A percentile compares a stretch with the other conserved stretches of the same genome.
Conservation (phyloP, 2,329 filamentous ascomycete genomes). For the Botrytis hyacinthi region DNA sequence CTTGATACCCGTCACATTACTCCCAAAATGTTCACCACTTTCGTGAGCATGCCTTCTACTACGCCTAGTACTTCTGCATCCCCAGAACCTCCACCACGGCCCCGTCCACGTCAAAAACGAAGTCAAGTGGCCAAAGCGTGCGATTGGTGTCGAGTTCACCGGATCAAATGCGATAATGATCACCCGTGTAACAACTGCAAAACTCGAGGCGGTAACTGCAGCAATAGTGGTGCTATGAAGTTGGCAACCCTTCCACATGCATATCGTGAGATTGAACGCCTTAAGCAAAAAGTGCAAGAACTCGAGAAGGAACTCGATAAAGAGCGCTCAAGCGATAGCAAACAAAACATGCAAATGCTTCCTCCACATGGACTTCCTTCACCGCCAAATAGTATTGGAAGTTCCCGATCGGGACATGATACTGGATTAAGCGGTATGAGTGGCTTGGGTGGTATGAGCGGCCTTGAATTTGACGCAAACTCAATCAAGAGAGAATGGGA, state of each 20-base stretch:
- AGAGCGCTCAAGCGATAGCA: constrained; percentile 1
- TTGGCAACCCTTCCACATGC: constrained; percentile 37
- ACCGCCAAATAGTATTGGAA: constrained; percentile 19
- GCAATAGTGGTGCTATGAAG: constrained; percentile 39
- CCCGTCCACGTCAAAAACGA: constrained; percentile 26
- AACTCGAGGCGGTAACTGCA: constrained; percentile 41
- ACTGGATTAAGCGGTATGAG: constrained; percentile 7
- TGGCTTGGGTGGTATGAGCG: neutral
- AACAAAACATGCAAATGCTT: constrained; percentile 12
- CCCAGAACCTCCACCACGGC: constrained; percentile 16
- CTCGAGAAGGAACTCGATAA: constrained; percentile 37
- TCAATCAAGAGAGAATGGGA: constrained; percentile 40
- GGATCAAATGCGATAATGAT: constrained; percentile 45
- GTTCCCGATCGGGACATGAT: constrained; percentile 4
- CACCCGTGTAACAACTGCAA: constrained; percentile 44
- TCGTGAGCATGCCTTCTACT: constrained; percentile 20
- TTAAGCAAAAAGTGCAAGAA: constrained; percentile 39
- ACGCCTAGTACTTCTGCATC: constrained; percentile 14
- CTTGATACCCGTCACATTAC: neutral
- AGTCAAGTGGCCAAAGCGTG: constrained; percentile 41
- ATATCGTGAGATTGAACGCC: constrained; percentile 41
- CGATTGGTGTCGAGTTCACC: constrained; percentile 44
- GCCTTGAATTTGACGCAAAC: constrained; percentile 25
- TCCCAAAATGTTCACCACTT: constrained; percentile 19
- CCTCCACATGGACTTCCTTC: constrained; percentile 25